Evolutionary conservation across 2,329 filamentous ascomycete species (phyloP).

Genomic region (Talaromyces marneffei): DNA sequence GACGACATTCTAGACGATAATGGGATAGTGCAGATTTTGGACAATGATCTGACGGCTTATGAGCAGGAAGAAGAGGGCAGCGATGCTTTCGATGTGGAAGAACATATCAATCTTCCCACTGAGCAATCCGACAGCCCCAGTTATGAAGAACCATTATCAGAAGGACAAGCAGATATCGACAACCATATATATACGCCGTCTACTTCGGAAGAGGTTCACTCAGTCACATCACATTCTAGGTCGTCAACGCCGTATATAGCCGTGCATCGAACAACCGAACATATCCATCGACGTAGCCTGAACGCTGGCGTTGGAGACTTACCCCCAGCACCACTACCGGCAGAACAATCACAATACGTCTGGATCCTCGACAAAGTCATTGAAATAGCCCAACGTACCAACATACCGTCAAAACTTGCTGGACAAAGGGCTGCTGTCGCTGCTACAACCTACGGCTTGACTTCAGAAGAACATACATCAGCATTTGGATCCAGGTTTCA

Average conservation of each 20-base stretch:
- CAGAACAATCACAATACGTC: neutral
- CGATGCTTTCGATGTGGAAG: neutral
- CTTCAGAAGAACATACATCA: neutral
- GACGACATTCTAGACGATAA: neutral
- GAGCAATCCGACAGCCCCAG: neutral
- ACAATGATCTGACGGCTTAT: neutral
- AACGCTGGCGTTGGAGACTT: neutral
- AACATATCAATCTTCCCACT: neutral
- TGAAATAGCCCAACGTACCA: neutral
- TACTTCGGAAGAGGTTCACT: neutral
- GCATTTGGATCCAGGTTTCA: neutral
- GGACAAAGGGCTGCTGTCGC: neutral
- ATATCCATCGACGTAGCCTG: neutral
- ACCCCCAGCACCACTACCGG: neutral
- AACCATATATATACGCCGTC: neutral
- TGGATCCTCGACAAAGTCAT: neutral
- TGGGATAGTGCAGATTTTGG: neutral
- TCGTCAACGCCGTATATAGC: neutral
- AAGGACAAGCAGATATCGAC: neutral
- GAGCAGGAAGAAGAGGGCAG: neutral
- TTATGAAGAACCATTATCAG: neutral
- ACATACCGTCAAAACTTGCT: slow-evolving; percentile 13
- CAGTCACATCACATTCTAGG: neutral
- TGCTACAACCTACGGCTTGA: neutral
- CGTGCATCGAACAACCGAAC: neutral